These are phyloP conservation scores for Rhizophagus prolifer DNA, from an alignment of 192 early-diverging fungal species.

Conservation along the genomic window DNA sequence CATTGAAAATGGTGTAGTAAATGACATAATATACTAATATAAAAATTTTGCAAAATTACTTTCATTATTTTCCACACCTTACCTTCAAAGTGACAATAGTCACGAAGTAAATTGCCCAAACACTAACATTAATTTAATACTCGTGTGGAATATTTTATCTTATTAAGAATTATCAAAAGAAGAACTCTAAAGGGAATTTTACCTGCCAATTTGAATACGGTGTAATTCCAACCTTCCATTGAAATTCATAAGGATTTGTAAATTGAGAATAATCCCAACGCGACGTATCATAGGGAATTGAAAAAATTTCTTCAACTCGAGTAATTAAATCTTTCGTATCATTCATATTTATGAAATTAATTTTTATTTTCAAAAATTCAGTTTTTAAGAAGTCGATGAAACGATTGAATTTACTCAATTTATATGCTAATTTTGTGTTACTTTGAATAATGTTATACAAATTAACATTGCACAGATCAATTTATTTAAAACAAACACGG, in stretches of 20 bases:
- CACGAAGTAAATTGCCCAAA: slow-evolving; percentile 44
- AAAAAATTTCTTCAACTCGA: background rate
- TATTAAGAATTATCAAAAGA: background rate
- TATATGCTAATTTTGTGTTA: background rate
- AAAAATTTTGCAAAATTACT: background rate
- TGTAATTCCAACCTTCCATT: slow-evolving; percentile 27
- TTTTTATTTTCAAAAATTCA: too few species aligned
- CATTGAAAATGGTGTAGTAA: slow-evolving; percentile 14
- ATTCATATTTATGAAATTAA: background rate
- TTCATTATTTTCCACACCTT: background rate
- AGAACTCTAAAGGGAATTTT: background rate
- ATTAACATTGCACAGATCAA: background rate
- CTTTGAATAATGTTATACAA: background rate
- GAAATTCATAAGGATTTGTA: slow-evolving; percentile 14
- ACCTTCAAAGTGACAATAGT: slow-evolving; percentile 32
- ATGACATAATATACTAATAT: slow-evolving; percentile 10
- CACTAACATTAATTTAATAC: background rate
- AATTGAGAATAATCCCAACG: slow-evolving; percentile 28
- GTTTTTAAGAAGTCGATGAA: background rate
- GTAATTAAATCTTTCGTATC: background rate
- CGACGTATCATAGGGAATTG: background rate
- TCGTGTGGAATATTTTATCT: too few species aligned
- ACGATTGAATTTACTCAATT: background rate
- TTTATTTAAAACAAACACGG: too few species aligned
- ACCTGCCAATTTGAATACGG: slow-evolving; percentile 29